These are phyloP conservation scores for Acanthamoeba triangularis DNA, from an alignment of 208 protist genomes.

Conservation along the genomic window DNA sequence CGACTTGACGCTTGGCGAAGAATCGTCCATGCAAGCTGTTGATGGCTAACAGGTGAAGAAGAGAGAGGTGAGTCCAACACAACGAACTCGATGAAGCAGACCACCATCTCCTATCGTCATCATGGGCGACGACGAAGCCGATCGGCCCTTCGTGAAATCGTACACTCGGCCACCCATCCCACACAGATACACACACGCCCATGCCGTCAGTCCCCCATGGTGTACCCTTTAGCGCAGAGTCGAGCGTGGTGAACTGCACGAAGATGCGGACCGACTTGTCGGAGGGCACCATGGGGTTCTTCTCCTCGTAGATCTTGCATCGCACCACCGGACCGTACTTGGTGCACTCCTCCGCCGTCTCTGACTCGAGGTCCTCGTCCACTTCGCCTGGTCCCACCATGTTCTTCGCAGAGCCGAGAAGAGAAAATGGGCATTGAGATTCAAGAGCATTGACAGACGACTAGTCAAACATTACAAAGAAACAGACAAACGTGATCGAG, in stretches of 20 bases:
- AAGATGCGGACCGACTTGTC: constrained; percentile 79
- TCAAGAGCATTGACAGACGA: no score
- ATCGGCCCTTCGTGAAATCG: no score
- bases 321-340: constrained; percentile 71
- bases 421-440: no score
- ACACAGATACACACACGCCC: background rate
- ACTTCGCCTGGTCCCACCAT: constrained; percentile 82
- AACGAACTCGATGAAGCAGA: background rate
- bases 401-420: constrained; percentile 46
- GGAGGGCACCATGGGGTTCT: constrained; percentile 30
- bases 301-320: constrained; percentile 45
- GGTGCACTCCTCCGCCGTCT: constrained; percentile 79
- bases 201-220: background rate
- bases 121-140: no score
- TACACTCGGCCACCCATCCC: background rate
- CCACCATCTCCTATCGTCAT: background rate
- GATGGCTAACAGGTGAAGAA: constrained; percentile 62
- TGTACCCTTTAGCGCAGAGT: constrained; percentile 73
- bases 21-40: constrained; percentile 78
- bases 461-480: no score
- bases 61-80: constrained; percentile 45
- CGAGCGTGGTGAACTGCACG: constrained; percentile 60
- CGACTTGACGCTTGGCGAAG: constrained; percentile 76
- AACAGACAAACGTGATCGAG: background rate
- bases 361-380: constrained; percentile 74